Evolutionary conservation across 495 filamentous ascomycete genomes (phyloP).

Genomic region (Hypoxylon crocopeplum): DNA sequence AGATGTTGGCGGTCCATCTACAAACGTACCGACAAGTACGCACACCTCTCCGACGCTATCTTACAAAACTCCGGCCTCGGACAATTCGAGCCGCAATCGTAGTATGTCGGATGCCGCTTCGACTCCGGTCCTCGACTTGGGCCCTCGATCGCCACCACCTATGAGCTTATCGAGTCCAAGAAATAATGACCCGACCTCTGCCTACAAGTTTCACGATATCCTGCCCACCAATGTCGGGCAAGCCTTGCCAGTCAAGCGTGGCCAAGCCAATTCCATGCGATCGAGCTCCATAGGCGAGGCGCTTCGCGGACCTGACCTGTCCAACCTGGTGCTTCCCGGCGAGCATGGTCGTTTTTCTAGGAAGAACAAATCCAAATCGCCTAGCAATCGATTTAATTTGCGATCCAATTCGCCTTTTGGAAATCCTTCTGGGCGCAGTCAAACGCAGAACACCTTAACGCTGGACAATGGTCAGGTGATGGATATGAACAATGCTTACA

Average conservation of each 20-base stretch:
- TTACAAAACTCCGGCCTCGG: slow-evolving; percentile 29
- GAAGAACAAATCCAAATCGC: slow-evolving; percentile 67
- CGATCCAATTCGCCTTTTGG: slow-evolving; percentile 67
- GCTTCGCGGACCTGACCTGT: slow-evolving; percentile 54
- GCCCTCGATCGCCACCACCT: slow-evolving; percentile 32
- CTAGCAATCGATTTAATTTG: slow-evolving; percentile 58
- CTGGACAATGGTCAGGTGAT: slow-evolving; percentile 60
- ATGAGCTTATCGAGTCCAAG: slow-evolving; percentile 25
- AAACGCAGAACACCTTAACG: slow-evolving; percentile 47
- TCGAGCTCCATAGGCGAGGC: slow-evolving; percentile 57
- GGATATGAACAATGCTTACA: slow-evolving; percentile 65
- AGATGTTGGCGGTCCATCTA: slow-evolving; percentile 44
- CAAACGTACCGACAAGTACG: slow-evolving; percentile 36
- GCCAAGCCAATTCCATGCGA: slow-evolving; percentile 49
- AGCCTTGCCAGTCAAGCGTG: slow-evolving; percentile 48
- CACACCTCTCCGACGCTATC: slow-evolving; percentile 53
- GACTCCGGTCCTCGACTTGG: slow-evolving; percentile 48
- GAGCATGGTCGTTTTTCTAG: slow-evolving; percentile 57
- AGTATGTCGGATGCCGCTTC: slow-evolving; percentile 60
- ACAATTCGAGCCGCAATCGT: slow-evolving; percentile 47
- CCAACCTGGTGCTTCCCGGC: slow-evolving; percentile 50
- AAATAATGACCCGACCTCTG: slow-evolving; percentile 50
- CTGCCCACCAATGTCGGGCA: slow-evolving; percentile 55
- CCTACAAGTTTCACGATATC: slow-evolving; percentile 62
- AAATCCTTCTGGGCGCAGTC: slow-evolving; percentile 47